phyloP scores from a whole-genome alignment of 129 eudicot species.

The Solidago caesia region DNA sequence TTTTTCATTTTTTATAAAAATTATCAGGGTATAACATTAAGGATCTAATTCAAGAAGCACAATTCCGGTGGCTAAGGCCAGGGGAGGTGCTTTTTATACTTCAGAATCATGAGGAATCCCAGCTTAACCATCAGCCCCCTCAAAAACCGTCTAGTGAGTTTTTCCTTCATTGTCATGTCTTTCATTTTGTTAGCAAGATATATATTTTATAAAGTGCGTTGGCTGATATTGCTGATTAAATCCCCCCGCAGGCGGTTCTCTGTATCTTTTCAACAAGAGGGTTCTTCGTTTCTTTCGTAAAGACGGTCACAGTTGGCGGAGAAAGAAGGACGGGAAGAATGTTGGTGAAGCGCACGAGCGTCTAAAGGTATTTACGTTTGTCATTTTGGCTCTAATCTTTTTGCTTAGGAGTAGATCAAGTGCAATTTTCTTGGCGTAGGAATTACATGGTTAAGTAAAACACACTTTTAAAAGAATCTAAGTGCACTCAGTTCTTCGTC shows the following conservation, averaged over 20 bases:
- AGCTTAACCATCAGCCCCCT: slow-evolving; percentile 65
- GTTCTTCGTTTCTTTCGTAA: slow-evolving; percentile 87
- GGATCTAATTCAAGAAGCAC: slow-evolving; percentile 80
- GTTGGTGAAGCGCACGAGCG: slow-evolving; percentile 98
- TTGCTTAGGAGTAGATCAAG: neutral
- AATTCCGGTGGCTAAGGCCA: slow-evolving; percentile 88
- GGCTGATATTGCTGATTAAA: slow-evolving; percentile 11
- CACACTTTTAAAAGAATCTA: neutral
- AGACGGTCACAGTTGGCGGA: slow-evolving; percentile 94
- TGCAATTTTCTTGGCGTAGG: neutral
- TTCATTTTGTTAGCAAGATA: neutral
- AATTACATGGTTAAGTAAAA: neutral
- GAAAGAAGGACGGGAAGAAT: slow-evolving; percentile 80
- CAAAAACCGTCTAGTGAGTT: slow-evolving; percentile 76
- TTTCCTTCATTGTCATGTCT: neutral
- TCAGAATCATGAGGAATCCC: slow-evolving; percentile 59
- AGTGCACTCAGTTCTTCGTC: slow-evolving; percentile 2
- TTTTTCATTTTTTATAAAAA: neutral
- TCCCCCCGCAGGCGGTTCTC: slow-evolving; percentile 68
- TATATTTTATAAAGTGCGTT: neutral
- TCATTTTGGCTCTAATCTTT: neutral
- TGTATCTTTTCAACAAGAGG: slow-evolving; percentile 85
- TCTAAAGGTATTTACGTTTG: slow-evolving; percentile 59
- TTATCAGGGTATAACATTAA: slow-evolving; percentile 68
- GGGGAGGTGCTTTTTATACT: slow-evolving; percentile 77